Conservation (phyloP, 2,329 filamentous ascomycete species). For the Coniochaeta sp. region DNA sequence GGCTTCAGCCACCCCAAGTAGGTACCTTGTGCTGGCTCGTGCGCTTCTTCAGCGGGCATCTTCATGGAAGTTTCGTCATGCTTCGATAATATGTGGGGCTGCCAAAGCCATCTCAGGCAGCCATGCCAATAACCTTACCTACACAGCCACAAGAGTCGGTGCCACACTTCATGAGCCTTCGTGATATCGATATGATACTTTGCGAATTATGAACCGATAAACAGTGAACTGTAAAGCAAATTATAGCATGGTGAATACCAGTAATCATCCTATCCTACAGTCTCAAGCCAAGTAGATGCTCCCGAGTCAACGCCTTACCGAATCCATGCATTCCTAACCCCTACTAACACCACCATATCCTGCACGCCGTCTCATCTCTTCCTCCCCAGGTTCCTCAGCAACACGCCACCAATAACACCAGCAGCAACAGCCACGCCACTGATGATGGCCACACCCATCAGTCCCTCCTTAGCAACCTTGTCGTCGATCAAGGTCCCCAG, state of each 20-base stretch:
- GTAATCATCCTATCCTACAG: background rate
- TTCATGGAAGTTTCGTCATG: background rate
- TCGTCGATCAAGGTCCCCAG: slow-evolving; percentile 86
- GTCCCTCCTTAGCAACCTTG: slow-evolving; percentile 87
- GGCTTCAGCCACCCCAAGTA: too few species aligned
- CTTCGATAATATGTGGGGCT: background rate
- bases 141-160: background rate
- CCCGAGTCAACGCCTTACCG: background rate
- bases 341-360: background rate
- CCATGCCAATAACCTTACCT: background rate
- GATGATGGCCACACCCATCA: slow-evolving; percentile 91
- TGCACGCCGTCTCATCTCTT: slow-evolving; percentile 33
- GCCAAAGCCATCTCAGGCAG: background rate
- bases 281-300: background rate
- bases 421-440: slow-evolving; percentile 88
- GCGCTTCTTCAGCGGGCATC: background rate
- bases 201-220: background rate
- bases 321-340: background rate
- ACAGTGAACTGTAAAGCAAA: background rate
- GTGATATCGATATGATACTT: background rate
- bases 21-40: too few species aligned
- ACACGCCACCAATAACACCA: slow-evolving; percentile 82
- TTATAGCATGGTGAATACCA: background rate
- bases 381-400: slow-evolving; percentile 69
- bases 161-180: too few species aligned